Evolutionary conservation across 352 stramenopile species (phyloP).

Genomic region (Phytophthora podocarpi): DNA sequence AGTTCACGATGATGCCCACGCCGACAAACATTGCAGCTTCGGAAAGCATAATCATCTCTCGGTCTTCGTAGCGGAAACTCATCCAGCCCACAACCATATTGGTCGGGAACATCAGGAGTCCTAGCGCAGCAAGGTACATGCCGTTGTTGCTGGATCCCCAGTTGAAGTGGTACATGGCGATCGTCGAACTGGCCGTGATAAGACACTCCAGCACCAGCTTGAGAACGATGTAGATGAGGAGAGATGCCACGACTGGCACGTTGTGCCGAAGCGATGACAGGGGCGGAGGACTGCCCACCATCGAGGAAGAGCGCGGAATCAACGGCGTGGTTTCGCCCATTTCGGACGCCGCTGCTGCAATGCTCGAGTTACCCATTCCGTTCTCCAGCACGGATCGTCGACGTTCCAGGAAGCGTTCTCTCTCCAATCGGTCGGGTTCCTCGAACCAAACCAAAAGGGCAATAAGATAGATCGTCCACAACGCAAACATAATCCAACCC

Average conservation of each 20-base stretch:
- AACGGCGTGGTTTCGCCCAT: constrained; percentile 51
- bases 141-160: constrained; percentile 88
- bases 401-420: constrained; percentile 51
- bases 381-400: constrained; percentile 55
- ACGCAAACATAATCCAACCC: constrained; percentile 90
- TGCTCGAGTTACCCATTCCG: constrained; percentile 35
- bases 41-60: constrained; percentile 90
- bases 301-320: constrained; percentile 28
- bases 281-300: constrained; percentile 20
- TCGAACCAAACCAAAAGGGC: constrained; percentile 62
- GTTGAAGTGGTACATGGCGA: constrained; percentile 91
- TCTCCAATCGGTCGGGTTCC: constrained; percentile 64
- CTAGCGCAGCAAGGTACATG: constrained; percentile 88
- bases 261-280: constrained; percentile 77
- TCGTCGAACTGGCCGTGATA: constrained; percentile 83
- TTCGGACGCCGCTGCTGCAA: constrained; percentile 12
- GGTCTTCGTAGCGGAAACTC: constrained; percentile 90
- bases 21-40: constrained; percentile 90
- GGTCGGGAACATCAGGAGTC: constrained; percentile 92
- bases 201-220: constrained; percentile 93
- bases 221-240: constrained; percentile 92
- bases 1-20: constrained; percentile 88
- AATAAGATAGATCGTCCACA: constrained; percentile 74
- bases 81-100: constrained; percentile 91
- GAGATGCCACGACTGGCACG: constrained; percentile 74